Percentiles rank a stretch among this genome's conserved stretches.
phyloP scores from a whole-genome alignment of 768 basidiomycete genomes.

The Filobasidium wieringae region DNA sequence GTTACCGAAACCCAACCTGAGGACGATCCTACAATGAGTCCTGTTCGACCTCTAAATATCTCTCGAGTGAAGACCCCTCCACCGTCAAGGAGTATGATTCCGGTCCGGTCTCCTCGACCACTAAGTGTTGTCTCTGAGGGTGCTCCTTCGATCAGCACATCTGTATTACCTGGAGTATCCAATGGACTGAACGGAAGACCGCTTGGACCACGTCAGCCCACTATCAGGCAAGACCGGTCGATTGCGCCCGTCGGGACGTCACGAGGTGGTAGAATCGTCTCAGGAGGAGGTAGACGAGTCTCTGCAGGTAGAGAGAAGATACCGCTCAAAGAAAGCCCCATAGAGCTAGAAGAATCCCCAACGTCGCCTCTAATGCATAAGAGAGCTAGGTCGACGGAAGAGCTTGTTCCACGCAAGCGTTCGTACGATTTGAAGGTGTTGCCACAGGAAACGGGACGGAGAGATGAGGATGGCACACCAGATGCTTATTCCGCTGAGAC shows the following conservation, averaged over 20 bases:
- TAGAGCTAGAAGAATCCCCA: slow-evolving; percentile 6
- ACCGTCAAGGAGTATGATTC: background rate
- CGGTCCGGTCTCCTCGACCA: slow-evolving; percentile 2
- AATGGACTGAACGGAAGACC: background rate
- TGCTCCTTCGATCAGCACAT: slow-evolving; percentile 6
- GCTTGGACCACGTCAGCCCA: background rate
- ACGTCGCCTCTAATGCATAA: slow-evolving; percentile 17
- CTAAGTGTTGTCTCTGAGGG: background rate
- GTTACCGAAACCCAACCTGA: background rate
- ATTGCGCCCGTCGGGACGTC: slow-evolving; percentile 4
- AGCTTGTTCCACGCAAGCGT: slow-evolving; percentile 31
- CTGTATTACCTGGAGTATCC: background rate
- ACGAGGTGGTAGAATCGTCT: slow-evolving; percentile 17
- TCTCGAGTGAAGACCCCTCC: slow-evolving; percentile 2
- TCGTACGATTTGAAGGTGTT: slow-evolving; percentile 12
- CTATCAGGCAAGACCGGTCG: background rate
- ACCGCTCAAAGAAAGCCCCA: slow-evolving; percentile 20
- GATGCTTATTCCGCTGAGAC: no score
- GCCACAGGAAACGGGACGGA: no score
- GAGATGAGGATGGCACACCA: no score
- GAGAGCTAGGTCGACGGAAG: slow-evolving; percentile 32
- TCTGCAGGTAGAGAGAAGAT: slow-evolving; percentile 28
- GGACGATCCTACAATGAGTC: background rate
- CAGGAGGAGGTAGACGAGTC: slow-evolving; percentile 25
- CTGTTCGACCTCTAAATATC: background rate